Base-by-base conservation (phyloP, 805 yeast genomes). In the Sporopachydermia quercuum region DNA sequence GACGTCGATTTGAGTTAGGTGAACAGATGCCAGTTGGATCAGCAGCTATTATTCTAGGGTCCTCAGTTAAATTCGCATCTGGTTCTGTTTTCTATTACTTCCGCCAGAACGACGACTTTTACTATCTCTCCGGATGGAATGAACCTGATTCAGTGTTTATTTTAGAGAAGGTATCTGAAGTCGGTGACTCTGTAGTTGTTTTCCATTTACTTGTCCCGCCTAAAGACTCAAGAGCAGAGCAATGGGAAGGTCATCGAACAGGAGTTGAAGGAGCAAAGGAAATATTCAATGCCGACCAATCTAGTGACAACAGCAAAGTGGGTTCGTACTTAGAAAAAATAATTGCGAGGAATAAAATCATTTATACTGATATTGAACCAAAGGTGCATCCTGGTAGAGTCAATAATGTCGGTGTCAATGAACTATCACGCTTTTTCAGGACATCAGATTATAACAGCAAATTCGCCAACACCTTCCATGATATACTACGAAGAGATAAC, bases 211-310 rank as follows among this genome's bases (percentile, higher is more conserved):
- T 86, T 38, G 94, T 89, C 2, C 95, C 86, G 2, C 86, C 85
- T 13, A 79, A 80, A 53, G 81, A 87, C 53, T 70, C 74, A 4
- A 66, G 65, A 38, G 73, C 71, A 16, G 98, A 91, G 58, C 74
- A 79, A 46, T 91, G 99, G 99, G 96, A 89, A 49, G 99, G 99
- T 8, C 78, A 73, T 36, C 71, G 94, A 49, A 79, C 93, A 14
- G 99, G 99, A 1, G 68, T 77, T 3, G 73, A 77, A 37, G 95
- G 93, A 13, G 95, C 79, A 0, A 61, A 59, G 34, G 89, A 85
- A 38, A 74, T 77, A 37, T 91, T 91, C 62, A 91, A 89, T 54
- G 94, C 95, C 3, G 96, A 86, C 57, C 68, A 67, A 39, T 71
- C 72, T 36, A 66, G 71, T 34, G 63, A 67, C 19, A 48, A 59